A percentile compares a stretch with the other conserved stretches of the same genome.
These are phyloP conservation scores for Lentinula lateritia DNA, from an alignment of 768 basidiomycete species.

Conservation along the genomic window DNA sequence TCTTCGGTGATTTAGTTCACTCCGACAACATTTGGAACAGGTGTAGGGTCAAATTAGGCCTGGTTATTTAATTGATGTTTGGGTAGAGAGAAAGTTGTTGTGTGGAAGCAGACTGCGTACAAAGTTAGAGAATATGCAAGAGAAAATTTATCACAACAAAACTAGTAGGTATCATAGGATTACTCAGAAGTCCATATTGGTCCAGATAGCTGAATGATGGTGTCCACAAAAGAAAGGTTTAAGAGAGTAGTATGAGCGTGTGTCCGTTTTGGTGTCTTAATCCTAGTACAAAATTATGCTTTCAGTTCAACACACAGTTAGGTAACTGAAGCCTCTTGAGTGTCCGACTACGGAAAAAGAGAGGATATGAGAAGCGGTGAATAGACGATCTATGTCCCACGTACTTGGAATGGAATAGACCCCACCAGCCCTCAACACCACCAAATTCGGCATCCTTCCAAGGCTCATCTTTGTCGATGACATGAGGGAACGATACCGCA, in stretches of 20 bases:
- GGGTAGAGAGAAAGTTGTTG: no score
- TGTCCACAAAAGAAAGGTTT: background rate
- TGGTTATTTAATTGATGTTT: no score
- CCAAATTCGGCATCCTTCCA: slow-evolving; percentile 57
- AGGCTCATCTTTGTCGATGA: background rate
- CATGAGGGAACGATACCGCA: slow-evolving; percentile 1
- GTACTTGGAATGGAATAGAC: slow-evolving; percentile 57
- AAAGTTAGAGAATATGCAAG: background rate
- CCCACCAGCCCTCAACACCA: slow-evolving; percentile 75
- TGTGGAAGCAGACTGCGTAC: no score
- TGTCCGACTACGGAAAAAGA: slow-evolving; percentile 2
- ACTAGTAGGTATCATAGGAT: background rate
- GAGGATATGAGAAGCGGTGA: background rate
- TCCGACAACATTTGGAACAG: no score
- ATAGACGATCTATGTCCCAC: slow-evolving; percentile 27
- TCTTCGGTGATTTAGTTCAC: no score
- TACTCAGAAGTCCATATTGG: background rate
- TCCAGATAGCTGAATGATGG: background rate
- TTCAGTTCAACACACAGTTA: background rate
- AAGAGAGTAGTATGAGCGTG: background rate
- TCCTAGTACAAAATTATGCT: background rate
- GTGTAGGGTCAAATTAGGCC: no score
- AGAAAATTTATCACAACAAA: background rate
- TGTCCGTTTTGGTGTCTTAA: background rate
- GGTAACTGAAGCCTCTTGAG: slow-evolving; percentile 7